These are phyloP conservation scores for Ceratocystiopsis minuta DNA, from an alignment of 2,329 filamentous ascomycete species.

Conservation along the genomic window DNA sequence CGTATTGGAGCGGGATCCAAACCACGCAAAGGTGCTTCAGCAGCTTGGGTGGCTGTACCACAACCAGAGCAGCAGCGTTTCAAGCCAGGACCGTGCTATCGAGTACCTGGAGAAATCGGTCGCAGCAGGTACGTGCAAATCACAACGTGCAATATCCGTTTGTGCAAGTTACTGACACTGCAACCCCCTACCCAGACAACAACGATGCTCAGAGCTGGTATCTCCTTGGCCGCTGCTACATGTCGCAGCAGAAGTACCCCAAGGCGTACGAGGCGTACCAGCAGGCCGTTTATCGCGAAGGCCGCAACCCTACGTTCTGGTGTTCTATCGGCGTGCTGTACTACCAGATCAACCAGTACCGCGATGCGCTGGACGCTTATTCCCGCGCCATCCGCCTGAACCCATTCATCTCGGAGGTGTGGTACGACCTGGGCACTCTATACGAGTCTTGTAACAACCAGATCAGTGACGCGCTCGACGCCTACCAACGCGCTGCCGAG, in stretches of 20 bases:
- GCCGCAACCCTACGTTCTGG: slow-evolving; percentile 97
- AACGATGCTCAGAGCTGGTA: slow-evolving; percentile 98
- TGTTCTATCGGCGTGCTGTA: slow-evolving; percentile 98
- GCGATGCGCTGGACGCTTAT: slow-evolving; percentile 92
- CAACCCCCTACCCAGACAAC: slow-evolving; percentile 53
- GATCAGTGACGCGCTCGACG: slow-evolving; percentile 86
- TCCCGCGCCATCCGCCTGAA: slow-evolving; percentile 91
- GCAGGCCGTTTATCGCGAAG: slow-evolving; percentile 94
- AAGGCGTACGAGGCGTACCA: slow-evolving; percentile 98
- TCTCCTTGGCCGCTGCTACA: slow-evolving; percentile 89
- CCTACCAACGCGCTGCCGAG: slow-evolving; percentile 85
- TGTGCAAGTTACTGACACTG: no score
- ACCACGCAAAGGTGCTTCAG: slow-evolving; percentile 93
- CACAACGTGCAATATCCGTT: no score
- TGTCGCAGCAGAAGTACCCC: slow-evolving; percentile 97
- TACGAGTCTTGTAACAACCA: slow-evolving; percentile 99
- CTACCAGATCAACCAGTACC: slow-evolving; percentile 99
- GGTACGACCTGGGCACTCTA: slow-evolving; percentile 94
- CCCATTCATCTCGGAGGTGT: slow-evolving; percentile 96
- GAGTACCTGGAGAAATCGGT: slow-evolving; percentile 97
- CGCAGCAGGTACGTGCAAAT: slow-evolving; percentile 18
- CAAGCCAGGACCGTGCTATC: slow-evolving; percentile 88
- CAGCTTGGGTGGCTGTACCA: slow-evolving; percentile 97
- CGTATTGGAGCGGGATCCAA: slow-evolving; percentile 84
- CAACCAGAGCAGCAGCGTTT: slow-evolving; percentile 80